Evolutionary conservation across 169 alveolate genomes (phyloP), one percentile per base, ranked within the genome.

Genomic region (Eimeria maxima): DNA sequence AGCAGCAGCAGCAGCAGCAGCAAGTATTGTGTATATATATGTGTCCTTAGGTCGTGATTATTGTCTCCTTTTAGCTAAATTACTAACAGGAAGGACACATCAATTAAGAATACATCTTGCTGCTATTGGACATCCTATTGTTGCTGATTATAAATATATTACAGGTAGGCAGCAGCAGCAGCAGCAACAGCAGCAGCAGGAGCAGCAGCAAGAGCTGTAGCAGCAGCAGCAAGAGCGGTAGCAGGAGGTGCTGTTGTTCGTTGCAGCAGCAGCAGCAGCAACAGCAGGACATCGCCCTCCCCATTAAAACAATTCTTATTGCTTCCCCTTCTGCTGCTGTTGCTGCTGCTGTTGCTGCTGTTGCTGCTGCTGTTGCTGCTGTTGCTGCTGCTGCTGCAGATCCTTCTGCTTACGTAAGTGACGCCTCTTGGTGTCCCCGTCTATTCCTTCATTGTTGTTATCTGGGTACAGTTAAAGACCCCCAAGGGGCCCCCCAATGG

Each of bases 51-150:
- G 76, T 8, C 87, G 95, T 1, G 81, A 3, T 4, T 74, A 45
- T 69, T 38, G 88, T n/a, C 91, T 92, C 29, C 42, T 65, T 29
- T 63, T 65, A 45, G 96, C 50, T 24, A 69, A 74, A 76, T 92
- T 65, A 27, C 65, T 92, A 60, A 73, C 92, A 2, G 96, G 96
- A 20, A 29, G 96, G 27, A 92, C 96, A 11, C 96, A 92, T 45
- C 96, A 92, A 42, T 73, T 92, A n/a, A 91, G 96, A 33, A 91
- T 86, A 6, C 96, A 92, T 18, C 80, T 92, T 29, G 53, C 69
- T n/a, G 50, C 65, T 29, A 8, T 92, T 7, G 92, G 92, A 16
- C 92, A 83, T 16, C 92, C 92, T n/a, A 22, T 83, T 60, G 92
- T 53, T 29, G 76, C 76, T 29, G 92, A 83, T 27, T 60, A 55